Evolutionary conservation across 345 rosid genomes (phyloP), one percentile per base, ranked within the genome.

Genomic region (Eucalyptus cladocalyx): DNA sequence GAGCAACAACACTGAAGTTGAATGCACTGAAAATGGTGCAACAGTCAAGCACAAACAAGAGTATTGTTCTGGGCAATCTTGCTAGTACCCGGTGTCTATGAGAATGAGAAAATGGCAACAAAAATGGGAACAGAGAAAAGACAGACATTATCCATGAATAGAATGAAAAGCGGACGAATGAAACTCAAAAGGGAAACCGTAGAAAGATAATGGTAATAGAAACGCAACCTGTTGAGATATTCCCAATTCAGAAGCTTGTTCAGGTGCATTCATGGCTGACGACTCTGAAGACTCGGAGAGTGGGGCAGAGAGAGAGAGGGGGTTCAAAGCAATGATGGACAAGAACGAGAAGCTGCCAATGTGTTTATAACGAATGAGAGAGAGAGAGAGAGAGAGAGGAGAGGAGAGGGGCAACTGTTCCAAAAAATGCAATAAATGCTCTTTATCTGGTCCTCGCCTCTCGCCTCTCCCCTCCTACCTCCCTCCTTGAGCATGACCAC

Each of bases 211-310:
- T 67, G 67, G 49, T 30, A 23, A 72, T 13, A 88, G 72, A 37
- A 86, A 86, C 87, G 87, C 43, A 91, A 94, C 98, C 98, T 95
- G 93, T 14, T 87, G 94, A 92, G 94, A 87, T 30, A 91, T 69
- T 87, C 96, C 96, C 65, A 90, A 93, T 90, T 95, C 97, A 85
- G 91, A 76, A 80, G 81, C 87, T 72, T 89, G 91, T 48, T 89
- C 93, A 67, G 95, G 90, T 54, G 92, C 94, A 93, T 88, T 91
- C 97, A 94, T 95, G 93, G 90, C 90, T 90, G 65, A 53, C 32
- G 50, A 30, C 37, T 62, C 24, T 88, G 83, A 49, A 30, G 88
- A 69, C 15, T 60, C 40, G 67, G 50, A 86, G 91, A 87, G 90
- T 32, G 87, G 62, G 89, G 83, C 11, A 16, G 86, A 32, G 80